phyloP scores from a whole-genome alignment of 805 yeast genomes.

The Ogataea thermomethanolica region DNA sequence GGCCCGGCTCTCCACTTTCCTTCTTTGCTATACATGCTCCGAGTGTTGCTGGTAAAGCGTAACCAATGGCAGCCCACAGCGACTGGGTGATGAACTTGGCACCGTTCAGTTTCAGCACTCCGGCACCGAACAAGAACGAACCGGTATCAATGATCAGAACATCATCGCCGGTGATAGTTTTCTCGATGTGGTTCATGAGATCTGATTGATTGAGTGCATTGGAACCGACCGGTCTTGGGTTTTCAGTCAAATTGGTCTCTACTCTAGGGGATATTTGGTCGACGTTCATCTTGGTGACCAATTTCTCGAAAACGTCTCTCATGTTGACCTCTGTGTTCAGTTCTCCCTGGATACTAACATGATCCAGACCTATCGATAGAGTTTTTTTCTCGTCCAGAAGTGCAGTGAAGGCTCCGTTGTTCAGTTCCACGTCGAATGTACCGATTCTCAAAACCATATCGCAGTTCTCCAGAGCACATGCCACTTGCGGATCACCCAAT shows the following conservation, averaged over 20 bases:
- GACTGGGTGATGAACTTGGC: slow-evolving; percentile 37
- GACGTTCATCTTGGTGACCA: slow-evolving; percentile 39
- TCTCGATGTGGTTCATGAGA: slow-evolving; percentile 35
- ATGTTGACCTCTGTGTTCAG: slow-evolving; percentile 31
- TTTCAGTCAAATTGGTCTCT: background rate
- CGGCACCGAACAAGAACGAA: slow-evolving; percentile 43
- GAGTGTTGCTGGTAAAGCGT: slow-evolving; percentile 48
- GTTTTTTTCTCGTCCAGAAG: slow-evolving; percentile 24
- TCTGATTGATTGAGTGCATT: slow-evolving; percentile 32
- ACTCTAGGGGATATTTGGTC: slow-evolving; percentile 11
- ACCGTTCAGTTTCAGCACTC: slow-evolving; percentile 36
- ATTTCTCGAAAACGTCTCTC: slow-evolving; percentile 30
- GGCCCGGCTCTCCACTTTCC: slow-evolving; percentile 37
- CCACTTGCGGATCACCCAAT: slow-evolving; percentile 29
- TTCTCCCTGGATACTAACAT: slow-evolving; percentile 36
- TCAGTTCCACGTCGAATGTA: slow-evolving; percentile 57
- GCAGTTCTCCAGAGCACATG: slow-evolving; percentile 42
- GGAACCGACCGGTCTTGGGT: background rate
- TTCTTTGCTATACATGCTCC: slow-evolving; percentile 44
- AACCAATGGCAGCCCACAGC: slow-evolving; percentile 50
- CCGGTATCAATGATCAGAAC: slow-evolving; percentile 45
- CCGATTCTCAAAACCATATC: slow-evolving; percentile 77
- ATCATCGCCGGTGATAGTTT: slow-evolving; percentile 36
- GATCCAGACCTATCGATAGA: slow-evolving; percentile 43
- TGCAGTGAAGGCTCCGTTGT: slow-evolving; percentile 57